Evolutionary conservation across 139 green algal species (phyloP).

Genomic region (Chlamydomonas asymmetrica): DNA sequence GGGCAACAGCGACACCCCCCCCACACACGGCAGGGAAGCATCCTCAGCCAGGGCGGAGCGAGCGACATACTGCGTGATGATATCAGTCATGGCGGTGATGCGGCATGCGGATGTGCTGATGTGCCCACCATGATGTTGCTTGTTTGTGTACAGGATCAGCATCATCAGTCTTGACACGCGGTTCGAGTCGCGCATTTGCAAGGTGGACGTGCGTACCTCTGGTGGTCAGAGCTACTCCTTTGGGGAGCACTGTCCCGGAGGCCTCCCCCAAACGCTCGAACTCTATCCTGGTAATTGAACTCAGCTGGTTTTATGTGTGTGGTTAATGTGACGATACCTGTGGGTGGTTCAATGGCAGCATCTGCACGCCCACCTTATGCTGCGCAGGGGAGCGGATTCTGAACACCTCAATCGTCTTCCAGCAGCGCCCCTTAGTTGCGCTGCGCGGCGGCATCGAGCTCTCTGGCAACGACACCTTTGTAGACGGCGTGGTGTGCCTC

Average conservation of each 20-base stretch:
- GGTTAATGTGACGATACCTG: too few relatives aligned
- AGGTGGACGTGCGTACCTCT: background rate
- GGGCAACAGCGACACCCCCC: too few relatives aligned
- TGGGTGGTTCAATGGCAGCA: too few relatives aligned
- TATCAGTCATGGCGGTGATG: too few relatives aligned
- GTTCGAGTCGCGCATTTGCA: background rate
- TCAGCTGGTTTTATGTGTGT: too few relatives aligned
- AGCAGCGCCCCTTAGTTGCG: too few relatives aligned
- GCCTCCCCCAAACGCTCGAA: background rate
- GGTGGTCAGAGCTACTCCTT: background rate
- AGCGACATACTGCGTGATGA: too few relatives aligned
- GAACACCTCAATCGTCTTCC: background rate
- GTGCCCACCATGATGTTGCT: too few relatives aligned
- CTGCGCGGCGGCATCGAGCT: background rate
- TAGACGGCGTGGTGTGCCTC: constrained; percentile 4
- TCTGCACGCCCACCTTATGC: too few relatives aligned
- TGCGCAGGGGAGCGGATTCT: background rate
- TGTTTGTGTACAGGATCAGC: background rate
- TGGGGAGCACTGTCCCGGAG: background rate
- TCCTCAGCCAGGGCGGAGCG: too few relatives aligned
- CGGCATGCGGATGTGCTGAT: too few relatives aligned
- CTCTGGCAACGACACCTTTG: background rate
- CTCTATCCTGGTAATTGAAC: background rate
- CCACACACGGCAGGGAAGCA: too few relatives aligned
- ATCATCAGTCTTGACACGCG: background rate